Percentiles rank a stretch among this genome's conserved stretches.
These are phyloP conservation scores for Arctostaphylos glauca DNA, from an alignment of 148 eudicot species.

Conservation along the genomic window DNA sequence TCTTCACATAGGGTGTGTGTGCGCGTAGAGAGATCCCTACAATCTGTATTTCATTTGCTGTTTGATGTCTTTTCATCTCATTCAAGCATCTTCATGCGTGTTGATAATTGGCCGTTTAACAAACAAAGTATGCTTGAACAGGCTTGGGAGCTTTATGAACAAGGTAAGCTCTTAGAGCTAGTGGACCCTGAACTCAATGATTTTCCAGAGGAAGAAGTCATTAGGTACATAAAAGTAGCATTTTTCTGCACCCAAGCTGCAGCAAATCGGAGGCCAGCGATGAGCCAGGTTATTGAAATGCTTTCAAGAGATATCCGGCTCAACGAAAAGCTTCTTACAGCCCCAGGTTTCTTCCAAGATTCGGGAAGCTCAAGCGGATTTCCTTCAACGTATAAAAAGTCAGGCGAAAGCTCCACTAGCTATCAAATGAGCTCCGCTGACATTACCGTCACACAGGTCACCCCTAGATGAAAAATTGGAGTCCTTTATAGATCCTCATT, in stretches of 20 bases:
- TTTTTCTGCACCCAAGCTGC: constrained; percentile 84
- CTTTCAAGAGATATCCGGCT: constrained; percentile 54
- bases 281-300: constrained; percentile 90
- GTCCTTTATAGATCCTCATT: not conserved
- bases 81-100: not conserved
- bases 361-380: constrained; percentile 21
- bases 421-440: constrained; percentile 64
- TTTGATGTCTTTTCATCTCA: not conserved
- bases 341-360: constrained; percentile 70
- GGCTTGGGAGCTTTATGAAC: constrained; percentile 86
- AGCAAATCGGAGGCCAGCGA: constrained; percentile 74
- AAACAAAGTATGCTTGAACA: constrained; percentile 17
- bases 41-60: not conserved
- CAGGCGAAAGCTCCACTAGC: constrained; percentile 41
- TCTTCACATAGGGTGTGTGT: not conserved
- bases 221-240: constrained; percentile 72
- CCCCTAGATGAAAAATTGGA: constrained; percentile 55
- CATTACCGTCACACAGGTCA: constrained; percentile 50
- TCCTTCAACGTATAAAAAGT: constrained; percentile 31
- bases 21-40: not conserved
- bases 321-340: constrained; percentile 61
- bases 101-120: not conserved
- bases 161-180: constrained; percentile 65
- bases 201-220: constrained; percentile 54
- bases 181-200: constrained; percentile 68